phyloP scores from a whole-genome alignment of 257 asterid genomes.

The Petunia secreta region DNA sequence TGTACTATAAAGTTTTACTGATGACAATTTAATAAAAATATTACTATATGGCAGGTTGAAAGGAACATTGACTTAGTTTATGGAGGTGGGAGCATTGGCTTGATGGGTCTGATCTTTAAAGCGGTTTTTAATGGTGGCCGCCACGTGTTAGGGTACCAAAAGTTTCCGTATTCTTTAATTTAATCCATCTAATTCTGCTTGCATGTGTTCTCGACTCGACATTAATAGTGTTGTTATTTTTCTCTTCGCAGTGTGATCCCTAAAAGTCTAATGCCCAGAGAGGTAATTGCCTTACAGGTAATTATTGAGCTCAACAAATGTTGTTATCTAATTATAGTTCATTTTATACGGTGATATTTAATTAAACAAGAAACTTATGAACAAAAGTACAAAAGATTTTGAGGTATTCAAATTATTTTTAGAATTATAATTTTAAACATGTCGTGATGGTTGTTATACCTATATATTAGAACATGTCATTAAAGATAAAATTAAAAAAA shows the following conservation, averaged over 20 bases:
- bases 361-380: neutral
- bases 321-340: neutral
- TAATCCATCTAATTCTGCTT: neutral
- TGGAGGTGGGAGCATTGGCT: neutral
- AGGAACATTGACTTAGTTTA: constrained; percentile 22
- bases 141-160: constrained; percentile 67
- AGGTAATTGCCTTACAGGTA: constrained; percentile 42
- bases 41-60: constrained; percentile 19
- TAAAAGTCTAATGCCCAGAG: constrained; percentile 58
- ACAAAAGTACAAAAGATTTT: neutral
- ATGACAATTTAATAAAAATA: neutral
- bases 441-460: neutral
- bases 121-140: constrained; percentile 53
- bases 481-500: constrained; percentile 56
- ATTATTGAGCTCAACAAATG: neutral
- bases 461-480: constrained; percentile 29
- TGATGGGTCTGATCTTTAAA: constrained; percentile 25
- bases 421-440: neutral
- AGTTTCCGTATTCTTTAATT: neutral
- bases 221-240: neutral
- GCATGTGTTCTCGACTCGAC: neutral
- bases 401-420: neutral
- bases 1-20: too few relatives aligned
- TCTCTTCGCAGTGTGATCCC: constrained; percentile 56
- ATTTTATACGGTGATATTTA: neutral